Percentiles rank a stretch among this genome's conserved stretches.
Conservation (phyloP, 2,329 filamentous ascomycete genomes). For the Calonectria henricotiae region DNA sequence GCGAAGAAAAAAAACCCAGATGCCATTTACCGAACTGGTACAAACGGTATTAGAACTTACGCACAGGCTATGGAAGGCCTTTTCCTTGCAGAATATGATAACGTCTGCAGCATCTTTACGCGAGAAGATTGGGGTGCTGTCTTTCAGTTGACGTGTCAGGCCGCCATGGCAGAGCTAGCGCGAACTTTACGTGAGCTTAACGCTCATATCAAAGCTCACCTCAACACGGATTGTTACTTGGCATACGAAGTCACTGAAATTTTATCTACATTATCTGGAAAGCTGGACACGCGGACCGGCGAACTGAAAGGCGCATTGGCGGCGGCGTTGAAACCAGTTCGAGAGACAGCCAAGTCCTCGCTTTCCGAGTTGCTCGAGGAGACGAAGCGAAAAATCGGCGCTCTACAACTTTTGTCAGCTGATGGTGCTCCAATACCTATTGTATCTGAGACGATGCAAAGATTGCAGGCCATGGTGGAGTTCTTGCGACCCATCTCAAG, state of each 20-base stretch:
- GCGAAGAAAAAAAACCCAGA: slow-evolving; percentile 86
- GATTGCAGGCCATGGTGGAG: slow-evolving; percentile 88
- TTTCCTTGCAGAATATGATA: slow-evolving; percentile 91
- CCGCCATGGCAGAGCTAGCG: slow-evolving; percentile 85
- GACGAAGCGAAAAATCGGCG: slow-evolving; percentile 79
- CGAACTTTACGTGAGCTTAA: slow-evolving; percentile 92
- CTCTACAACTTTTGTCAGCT: slow-evolving; percentile 78
- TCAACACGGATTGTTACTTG: slow-evolving; percentile 93
- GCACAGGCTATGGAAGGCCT: slow-evolving; percentile 89
- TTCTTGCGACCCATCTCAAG: slow-evolving; percentile 90
- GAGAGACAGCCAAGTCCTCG: slow-evolving; percentile 92
- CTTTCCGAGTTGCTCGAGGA: slow-evolving; percentile 89
- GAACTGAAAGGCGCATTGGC: slow-evolving; percentile 88
- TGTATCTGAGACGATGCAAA: slow-evolving; percentile 87
- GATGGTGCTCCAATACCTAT: slow-evolving; percentile 87
- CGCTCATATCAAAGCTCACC: slow-evolving; percentile 87
- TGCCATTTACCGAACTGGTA: slow-evolving; percentile 88
- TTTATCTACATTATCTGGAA: slow-evolving; percentile 83
- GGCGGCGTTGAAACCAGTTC: slow-evolving; percentile 89
- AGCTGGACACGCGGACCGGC: slow-evolving; percentile 86
- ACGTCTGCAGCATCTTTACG: slow-evolving; percentile 88
- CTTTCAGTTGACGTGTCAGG: slow-evolving; percentile 84
- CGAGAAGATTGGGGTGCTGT: slow-evolving; percentile 88
- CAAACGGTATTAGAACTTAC: slow-evolving; percentile 93
- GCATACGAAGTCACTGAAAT: slow-evolving; percentile 97